Conservation (phyloP, 768 basidiomycete species). For the Russula earlei region DNA sequence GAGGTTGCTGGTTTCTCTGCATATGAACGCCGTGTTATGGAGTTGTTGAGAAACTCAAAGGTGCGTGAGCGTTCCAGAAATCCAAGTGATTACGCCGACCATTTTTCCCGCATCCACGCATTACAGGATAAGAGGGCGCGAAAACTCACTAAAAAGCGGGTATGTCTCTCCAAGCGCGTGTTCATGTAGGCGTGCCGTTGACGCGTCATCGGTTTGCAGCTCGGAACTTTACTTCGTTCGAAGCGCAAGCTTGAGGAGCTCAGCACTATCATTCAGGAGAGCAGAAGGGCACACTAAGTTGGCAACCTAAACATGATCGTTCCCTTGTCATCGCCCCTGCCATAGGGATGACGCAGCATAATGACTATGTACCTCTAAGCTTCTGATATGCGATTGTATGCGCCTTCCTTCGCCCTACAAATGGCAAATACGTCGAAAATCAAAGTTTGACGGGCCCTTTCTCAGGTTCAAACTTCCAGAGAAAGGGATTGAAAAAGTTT, state of each 20-base stretch:
- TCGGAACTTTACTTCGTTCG: conserved; percentile 95
- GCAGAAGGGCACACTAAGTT: conserved; percentile 57
- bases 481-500: too few species aligned
- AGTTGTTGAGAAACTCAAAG: conserved; percentile 96
- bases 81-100: background rate
- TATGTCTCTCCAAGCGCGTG: conserved; percentile 37
- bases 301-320: background rate
- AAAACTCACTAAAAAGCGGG: conserved; percentile 99
- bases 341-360: background rate
- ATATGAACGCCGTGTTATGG: conserved; percentile 97
- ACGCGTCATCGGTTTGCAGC: conserved; percentile 35
- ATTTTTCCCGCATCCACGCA: background rate
- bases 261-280: conserved; percentile 83
- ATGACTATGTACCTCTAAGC: conserved; percentile 15
- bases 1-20: conserved; percentile 98
- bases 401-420: background rate
- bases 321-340: background rate
- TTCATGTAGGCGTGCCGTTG: background rate
- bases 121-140: conserved; percentile 94
- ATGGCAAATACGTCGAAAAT: background rate
- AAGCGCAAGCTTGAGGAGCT: conserved; percentile 99
- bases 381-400: conserved; percentile 13
- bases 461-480: too few species aligned
- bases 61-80: conserved; percentile 33
- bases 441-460: too few species aligned